Percentiles rank a stretch among this genome's conserved stretches.
Evolutionary conservation across 2,329 filamentous ascomycete genomes (phyloP).

Genomic region (Emergomyces africanus): DNA sequence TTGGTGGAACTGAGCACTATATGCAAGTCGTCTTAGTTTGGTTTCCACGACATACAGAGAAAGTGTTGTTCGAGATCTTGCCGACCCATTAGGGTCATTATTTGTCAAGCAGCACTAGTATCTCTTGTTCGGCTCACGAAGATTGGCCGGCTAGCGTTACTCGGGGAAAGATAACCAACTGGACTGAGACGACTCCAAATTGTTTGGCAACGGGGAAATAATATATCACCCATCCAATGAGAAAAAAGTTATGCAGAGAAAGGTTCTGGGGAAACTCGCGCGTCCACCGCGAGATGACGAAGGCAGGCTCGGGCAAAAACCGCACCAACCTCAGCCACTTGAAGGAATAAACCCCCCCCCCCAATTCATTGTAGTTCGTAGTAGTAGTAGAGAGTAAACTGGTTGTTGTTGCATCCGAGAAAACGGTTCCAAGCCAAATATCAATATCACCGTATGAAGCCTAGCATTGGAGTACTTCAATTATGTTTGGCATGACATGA

Average conservation of each 20-base stretch:
- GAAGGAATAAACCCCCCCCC: too few species aligned
- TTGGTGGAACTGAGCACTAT: not conserved
- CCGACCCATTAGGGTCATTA: not conserved
- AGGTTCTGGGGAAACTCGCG: not conserved
- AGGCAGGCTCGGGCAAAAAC: not conserved
- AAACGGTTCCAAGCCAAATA: not conserved
- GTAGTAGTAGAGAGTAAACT: not conserved
- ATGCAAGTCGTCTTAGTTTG: not conserved
- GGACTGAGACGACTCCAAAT: not conserved
- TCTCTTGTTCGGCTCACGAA: not conserved
- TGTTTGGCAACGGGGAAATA: not conserved
- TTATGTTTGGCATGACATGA: not conserved
- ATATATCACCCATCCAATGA: not conserved
- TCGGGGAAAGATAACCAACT: not conserved
- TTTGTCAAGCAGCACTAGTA: not conserved
- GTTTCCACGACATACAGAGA: not conserved
- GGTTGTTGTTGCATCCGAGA: not conserved
- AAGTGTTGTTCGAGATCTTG: not conserved
- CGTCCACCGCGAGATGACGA: not conserved
- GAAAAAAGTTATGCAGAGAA: too few species aligned
- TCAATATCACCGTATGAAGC: not conserved
- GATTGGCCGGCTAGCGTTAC: not conserved
- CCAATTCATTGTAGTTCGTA: too few species aligned
- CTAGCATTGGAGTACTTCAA: not conserved
- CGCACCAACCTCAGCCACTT: too few species aligned